Conservation (phyloP, 768 basidiomycete genomes). For the Mycena floridula region DNA sequence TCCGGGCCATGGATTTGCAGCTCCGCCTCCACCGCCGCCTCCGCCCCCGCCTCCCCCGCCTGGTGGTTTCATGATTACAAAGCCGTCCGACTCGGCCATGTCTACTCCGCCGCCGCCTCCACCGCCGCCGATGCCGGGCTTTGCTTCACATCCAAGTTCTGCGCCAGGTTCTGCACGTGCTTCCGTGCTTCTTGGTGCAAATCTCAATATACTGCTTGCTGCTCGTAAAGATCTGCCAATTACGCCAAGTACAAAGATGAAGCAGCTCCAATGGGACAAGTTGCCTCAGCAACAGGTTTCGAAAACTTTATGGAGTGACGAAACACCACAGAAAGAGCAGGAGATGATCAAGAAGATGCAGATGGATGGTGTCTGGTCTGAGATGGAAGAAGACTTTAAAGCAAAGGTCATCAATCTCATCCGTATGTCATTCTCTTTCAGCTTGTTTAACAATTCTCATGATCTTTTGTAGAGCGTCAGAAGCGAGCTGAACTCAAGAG, state of each 20-base stretch:
- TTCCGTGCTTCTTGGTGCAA: slow-evolving; percentile 54
- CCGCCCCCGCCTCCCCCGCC: slow-evolving; percentile 9
- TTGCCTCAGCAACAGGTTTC: slow-evolving; percentile 82
- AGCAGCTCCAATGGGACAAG: slow-evolving; percentile 98
- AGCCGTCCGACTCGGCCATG: slow-evolving; percentile 16
- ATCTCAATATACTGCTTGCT: slow-evolving; percentile 48
- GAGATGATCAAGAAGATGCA: slow-evolving; percentile 81
- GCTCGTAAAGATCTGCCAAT: slow-evolving; percentile 82
- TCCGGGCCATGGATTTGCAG: slow-evolving; percentile 13
- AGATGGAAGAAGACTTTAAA: slow-evolving; percentile 98
- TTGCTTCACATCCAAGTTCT: slow-evolving; percentile 8
- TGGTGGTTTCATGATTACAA: slow-evolving; percentile 20
- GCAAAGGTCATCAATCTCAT: slow-evolving; percentile 90
- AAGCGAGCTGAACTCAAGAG: slow-evolving; percentile 87
- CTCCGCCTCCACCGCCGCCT: slow-evolving; percentile 28
- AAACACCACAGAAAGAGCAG: slow-evolving; percentile 60
- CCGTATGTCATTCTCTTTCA: slow-evolving; percentile 41
- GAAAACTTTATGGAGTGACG: slow-evolving; percentile 82
- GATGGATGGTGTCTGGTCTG: slow-evolving; percentile 82
- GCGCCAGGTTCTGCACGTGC: slow-evolving; percentile 28
- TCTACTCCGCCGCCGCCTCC: slow-evolving; percentile 21
- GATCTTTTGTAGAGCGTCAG: slow-evolving; percentile 51
- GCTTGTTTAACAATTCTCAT: background rate
- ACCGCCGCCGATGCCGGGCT: slow-evolving; percentile 14
- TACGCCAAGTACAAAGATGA: slow-evolving; percentile 88